Evolutionary conservation across 305 asterid species (phyloP), one percentile per base, ranked within the genome.

Genomic region (Fraxinus sp.): DNA sequence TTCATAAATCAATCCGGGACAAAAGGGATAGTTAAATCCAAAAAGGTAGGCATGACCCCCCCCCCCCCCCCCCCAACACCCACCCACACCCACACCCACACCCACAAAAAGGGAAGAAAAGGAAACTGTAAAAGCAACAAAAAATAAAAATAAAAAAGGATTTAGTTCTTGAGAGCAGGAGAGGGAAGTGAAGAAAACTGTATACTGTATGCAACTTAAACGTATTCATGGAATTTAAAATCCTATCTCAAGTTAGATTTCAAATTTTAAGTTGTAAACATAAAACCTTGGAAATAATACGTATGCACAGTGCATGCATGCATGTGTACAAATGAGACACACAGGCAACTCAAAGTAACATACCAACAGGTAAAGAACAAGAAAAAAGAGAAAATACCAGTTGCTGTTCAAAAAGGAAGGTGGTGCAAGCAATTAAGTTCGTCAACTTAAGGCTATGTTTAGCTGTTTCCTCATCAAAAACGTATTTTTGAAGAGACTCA

Each of bases 361-460:
- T 41, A 18, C 57, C 52, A 44, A 44, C 26, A 77, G 36, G 32
- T 44, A 30, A 75, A 74, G 55, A 57, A 24, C 57, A 22, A 78
- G 68, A 35, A 62, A 59, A 49, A 80, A 37, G 82, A 81, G 80
- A 8, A 14, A 44, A 78, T 94, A 97, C 99, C 98, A 97, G 92
- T 80, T 90, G 91, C 84, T 82, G 97, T 83, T 97, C 99, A 71
- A 97, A 85, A 74, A 97, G 92, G 88, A 94, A 95, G 92, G 95
- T 84, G 79, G 90, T 80, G 80, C 89, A 86, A 33, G 99, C 98
- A 84, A 94, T 91, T 77, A 95, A 83, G 83, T 93, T 97, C 91
- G 88, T 93, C 90, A 91, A 81, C 86, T 93, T 97, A 41, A 89
- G 91, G 86, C 96, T 88, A 80, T 86, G 86, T 84, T 88, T 90